Evolutionary conservation across 495 filamentous ascomycete species (phyloP).

Genomic region (Neurospora sp.): DNA sequence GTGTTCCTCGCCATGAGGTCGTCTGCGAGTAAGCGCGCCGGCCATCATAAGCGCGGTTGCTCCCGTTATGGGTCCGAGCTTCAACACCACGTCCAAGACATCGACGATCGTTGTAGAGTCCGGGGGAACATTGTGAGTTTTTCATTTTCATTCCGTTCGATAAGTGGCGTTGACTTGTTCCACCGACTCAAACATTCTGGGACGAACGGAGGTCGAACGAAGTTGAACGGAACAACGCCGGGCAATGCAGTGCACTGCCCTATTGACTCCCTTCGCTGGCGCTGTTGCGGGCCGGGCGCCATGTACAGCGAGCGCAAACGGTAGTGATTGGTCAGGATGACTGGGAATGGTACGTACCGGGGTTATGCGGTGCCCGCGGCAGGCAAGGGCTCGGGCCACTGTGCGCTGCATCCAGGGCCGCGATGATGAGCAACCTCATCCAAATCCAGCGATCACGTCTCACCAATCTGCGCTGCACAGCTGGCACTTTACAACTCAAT

Average conservation of each 20-base stretch:
- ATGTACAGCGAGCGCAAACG: neutral
- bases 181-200: neutral
- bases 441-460: neutral
- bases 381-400: neutral
- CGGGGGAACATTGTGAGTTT: neutral
- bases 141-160: neutral
- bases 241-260: neutral
- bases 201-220: neutral
- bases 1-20: neutral
- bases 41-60: neutral
- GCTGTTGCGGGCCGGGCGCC: neutral
- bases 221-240: neutral
- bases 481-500: neutral
- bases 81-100: neutral
- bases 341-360: neutral
- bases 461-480: neutral
- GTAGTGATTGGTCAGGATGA: neutral
- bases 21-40: neutral
- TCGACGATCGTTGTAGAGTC: neutral
- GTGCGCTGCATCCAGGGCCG: neutral
- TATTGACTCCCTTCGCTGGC: neutral
- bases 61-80: neutral
- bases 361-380: neutral
- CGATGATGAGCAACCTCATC: neutral
- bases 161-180: neutral